A percentile compares a stretch with the other conserved stretches of the same genome.
Conservation (phyloP, 2,329 filamentous ascomycete genomes). For the Stachybotrys chlorohalonatus region DNA sequence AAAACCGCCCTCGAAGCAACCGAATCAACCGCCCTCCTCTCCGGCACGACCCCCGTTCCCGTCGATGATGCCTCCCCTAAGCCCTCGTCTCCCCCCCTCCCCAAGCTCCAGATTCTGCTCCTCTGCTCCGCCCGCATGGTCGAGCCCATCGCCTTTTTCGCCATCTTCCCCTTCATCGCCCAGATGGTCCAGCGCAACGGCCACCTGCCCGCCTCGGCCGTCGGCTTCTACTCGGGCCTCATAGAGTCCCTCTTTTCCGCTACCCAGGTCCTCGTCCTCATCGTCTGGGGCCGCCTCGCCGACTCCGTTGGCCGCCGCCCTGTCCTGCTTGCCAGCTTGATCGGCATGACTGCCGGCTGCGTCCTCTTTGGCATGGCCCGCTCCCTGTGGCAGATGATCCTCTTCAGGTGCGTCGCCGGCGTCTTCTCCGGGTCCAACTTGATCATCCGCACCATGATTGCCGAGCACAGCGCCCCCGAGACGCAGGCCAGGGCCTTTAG, state of each 20-base stretch:
- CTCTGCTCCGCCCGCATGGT: constrained; percentile 66
- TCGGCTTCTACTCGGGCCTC: constrained; percentile 71
- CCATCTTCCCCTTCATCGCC: constrained; percentile 73
- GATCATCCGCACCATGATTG: constrained; percentile 68
- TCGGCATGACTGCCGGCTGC: constrained; percentile 52
- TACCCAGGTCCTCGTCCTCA: constrained; percentile 70
- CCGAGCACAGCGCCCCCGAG: constrained; percentile 58
- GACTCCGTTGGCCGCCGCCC: constrained; percentile 57
- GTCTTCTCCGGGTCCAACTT: constrained; percentile 67
- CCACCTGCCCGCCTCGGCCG: constrained; percentile 48
- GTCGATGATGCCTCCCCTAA: background rate
- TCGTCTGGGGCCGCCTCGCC: constrained; percentile 52
- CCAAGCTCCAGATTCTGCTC: constrained; percentile 57
- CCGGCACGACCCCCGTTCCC: background rate
- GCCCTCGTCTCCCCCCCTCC: constrained; percentile 17
- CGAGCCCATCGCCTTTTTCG: constrained; percentile 77
- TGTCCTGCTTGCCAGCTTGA: constrained; percentile 56
- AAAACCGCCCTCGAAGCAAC: background rate
- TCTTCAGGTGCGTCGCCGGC: constrained; percentile 62
- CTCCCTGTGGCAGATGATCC: constrained; percentile 64
- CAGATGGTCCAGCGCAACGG: constrained; percentile 66
- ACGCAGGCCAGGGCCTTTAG: constrained; percentile 68
- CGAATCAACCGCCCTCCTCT: background rate
- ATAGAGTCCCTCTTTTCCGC: constrained; percentile 68
- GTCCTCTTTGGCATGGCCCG: constrained; percentile 60